Evolutionary conservation across 768 basidiomycete species (phyloP), one percentile per base, ranked within the genome.

Genomic region (Cystofilobasidium ferigula): DNA sequence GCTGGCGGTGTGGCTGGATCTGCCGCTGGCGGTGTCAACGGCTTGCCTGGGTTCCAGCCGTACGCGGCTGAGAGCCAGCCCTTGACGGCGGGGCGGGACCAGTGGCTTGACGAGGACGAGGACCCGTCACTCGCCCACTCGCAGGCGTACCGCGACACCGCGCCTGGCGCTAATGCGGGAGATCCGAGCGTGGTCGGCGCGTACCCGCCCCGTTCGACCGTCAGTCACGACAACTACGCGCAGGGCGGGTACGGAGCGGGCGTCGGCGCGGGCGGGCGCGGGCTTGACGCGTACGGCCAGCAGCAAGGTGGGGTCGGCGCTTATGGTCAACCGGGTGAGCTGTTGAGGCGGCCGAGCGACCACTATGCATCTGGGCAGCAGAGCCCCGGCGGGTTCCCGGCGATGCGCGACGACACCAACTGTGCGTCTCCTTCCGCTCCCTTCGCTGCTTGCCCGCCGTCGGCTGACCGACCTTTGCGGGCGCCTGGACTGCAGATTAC

Each of bases 31-130:
- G 62, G 56, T 12, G 45, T 20, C 45, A 45, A 16, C 38, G 58
- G 58, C 30, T 35, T 68, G 18, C 67, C 67, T 16, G 67, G 67
- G 1, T 68, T 68, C 57, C 67, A 68, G 28, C 67, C 67, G 12
- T 68, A 62, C 47, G 28, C 30, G 26, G 51, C 51, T 57, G 67
- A 68, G 57, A 58, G 56, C 10, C 56, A 57, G 26, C 67, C 67
- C 18, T 38, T 68, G 14, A 63, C 51, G 20, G 32, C 51, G 12
- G 28, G 35, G 43, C 48, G 58, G 20, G 67, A 68, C 38, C 60
- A 68, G 61, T 68, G 60, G 60, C 62, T 68, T 24, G 67, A 68
- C 16, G 67, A 68, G 47, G 67, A 68, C 40, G 67, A 57, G 18
- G 67, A 67, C 36, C 54, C 51, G 24, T 53, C 45, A 10, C 59